phyloP scores from a whole-genome alignment of 169 alveolate genomes.

The Cyclospora cayetanensis region DNA sequence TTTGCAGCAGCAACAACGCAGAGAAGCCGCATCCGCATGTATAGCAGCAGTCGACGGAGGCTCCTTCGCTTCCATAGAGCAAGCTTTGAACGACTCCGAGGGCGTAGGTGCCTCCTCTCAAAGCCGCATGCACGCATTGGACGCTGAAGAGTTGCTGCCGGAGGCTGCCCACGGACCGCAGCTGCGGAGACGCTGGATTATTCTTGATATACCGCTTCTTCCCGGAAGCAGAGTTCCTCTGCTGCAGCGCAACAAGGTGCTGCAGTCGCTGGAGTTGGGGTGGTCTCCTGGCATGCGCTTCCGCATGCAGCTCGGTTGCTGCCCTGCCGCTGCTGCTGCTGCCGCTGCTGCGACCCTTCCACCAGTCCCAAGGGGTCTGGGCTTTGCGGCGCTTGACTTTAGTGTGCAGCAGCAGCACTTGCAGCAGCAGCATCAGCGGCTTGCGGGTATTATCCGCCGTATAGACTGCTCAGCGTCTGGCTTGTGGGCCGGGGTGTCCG shows the following conservation, averaged over 20 bases:
- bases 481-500: conserved; percentile 59
- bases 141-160: background rate
- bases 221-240: conserved; percentile 4
- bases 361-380: conserved; percentile 28
- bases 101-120: background rate
- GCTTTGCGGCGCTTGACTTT: conserved; percentile 7
- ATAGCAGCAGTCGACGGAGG: background rate
- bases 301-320: conserved; percentile 22
- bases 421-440: conserved; percentile 26
- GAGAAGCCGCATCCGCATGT: background rate
- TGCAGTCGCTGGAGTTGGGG: conserved; percentile 33
- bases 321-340: conserved; percentile 51
- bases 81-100: too few species aligned
- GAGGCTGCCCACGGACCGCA: background rate
- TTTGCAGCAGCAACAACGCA: conserved; percentile 42
- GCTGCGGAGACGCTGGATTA: conserved; percentile 26
- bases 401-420: conserved; percentile 48
- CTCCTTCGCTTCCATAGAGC: background rate
- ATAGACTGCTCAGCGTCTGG: conserved; percentile 25
- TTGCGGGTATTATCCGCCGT: conserved; percentile 45
- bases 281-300: conserved; percentile 54
- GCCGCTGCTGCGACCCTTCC: conserved; percentile 43
- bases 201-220: conserved; percentile 27
- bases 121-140: background rate
- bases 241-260: background rate